phyloP scores from a whole-genome alignment of 2,329 filamentous ascomycete genomes.

The Penicillium sp. region DNA sequence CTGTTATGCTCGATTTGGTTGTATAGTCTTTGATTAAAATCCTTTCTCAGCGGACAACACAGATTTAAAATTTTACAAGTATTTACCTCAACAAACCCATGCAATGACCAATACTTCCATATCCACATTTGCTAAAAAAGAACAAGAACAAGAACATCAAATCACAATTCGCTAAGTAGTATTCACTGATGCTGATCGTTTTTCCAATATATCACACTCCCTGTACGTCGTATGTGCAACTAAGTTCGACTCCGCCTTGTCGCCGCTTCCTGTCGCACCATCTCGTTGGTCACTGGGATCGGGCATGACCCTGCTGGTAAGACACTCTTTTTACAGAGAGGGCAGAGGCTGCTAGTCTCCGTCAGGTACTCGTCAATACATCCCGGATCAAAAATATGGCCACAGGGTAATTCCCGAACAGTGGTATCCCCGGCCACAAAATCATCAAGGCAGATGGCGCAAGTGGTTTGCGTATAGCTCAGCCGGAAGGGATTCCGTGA shows the following conservation, averaged over 20 bases:
- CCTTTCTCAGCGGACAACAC: too few relatives aligned
- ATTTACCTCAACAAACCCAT: neutral
- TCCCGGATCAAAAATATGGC: constrained; percentile 89
- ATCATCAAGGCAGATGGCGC: constrained; percentile 86
- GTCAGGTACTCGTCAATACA: constrained; percentile 87
- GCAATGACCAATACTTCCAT: neutral
- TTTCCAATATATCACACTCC: neutral
- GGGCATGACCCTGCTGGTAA: constrained; percentile 71
- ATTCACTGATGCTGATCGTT: neutral
- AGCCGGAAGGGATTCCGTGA: constrained; percentile 26
- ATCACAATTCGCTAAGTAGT: neutral
- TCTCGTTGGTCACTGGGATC: constrained; percentile 74
- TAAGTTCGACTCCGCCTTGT: constrained; percentile 49
- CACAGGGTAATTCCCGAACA: constrained; percentile 84
- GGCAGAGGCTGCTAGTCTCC: constrained; percentile 82
- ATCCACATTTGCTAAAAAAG: neutral
- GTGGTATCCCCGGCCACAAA: constrained; percentile 71
- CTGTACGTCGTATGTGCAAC: neutral
- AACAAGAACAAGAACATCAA: neutral
- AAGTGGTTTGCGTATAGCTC: constrained; percentile 73
- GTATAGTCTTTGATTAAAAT: too few relatives aligned
- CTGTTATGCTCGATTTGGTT: too few relatives aligned
- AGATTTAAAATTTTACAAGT: too few relatives aligned
- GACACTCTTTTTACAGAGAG: constrained; percentile 84
- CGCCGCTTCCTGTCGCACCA: constrained; percentile 80